These are phyloP conservation scores for Xylaria sp. DNA, from an alignment of 2,329 filamentous ascomycete genomes.

Conservation along the genomic window DNA sequence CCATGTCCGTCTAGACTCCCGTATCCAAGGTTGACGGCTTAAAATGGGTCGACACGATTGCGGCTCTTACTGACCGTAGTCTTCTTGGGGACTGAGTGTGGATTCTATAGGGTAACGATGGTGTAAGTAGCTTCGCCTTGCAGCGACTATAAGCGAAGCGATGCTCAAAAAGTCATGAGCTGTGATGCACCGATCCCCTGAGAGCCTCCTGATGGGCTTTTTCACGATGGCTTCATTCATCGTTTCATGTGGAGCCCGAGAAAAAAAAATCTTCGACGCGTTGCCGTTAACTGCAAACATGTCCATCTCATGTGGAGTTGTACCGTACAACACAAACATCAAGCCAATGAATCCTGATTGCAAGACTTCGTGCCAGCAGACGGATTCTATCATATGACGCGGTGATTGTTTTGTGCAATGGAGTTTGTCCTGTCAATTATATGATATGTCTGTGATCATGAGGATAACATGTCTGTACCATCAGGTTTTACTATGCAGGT, in stretches of 20 bases:
- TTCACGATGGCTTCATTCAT: slow-evolving; percentile 45
- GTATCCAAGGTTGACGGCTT: background rate
- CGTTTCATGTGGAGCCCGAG: slow-evolving; percentile 18
- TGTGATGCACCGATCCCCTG: slow-evolving; percentile 15
- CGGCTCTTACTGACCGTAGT: slow-evolving; percentile 34
- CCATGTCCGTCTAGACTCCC: background rate
- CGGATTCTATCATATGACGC: slow-evolving; percentile 25
- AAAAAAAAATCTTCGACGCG: slow-evolving; percentile 30
- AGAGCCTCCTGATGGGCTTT: slow-evolving; percentile 35
- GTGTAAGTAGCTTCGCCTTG: slow-evolving; percentile 41
- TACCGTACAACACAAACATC: slow-evolving; percentile 5
- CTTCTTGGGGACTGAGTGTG: slow-evolving; percentile 39
- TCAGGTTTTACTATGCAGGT: no score
- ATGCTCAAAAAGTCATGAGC: slow-evolving; percentile 22
- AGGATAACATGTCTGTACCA: background rate
- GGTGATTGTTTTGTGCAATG: background rate
- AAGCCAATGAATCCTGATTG: background rate
- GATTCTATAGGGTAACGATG: slow-evolving; percentile 49
- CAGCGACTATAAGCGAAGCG: slow-evolving; percentile 30
- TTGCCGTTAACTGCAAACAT: slow-evolving; percentile 22
- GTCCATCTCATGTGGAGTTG: slow-evolving; percentile 23
- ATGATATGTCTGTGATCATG: background rate
- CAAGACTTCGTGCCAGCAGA: slow-evolving; percentile 10
- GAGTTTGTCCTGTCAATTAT: background rate
- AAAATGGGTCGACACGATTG: slow-evolving; percentile 24